Percentiles rank a stretch among this genome's conserved stretches.
Conservation (phyloP, 176 grass and related monocot genomes). For the Zoysia pacifica region DNA sequence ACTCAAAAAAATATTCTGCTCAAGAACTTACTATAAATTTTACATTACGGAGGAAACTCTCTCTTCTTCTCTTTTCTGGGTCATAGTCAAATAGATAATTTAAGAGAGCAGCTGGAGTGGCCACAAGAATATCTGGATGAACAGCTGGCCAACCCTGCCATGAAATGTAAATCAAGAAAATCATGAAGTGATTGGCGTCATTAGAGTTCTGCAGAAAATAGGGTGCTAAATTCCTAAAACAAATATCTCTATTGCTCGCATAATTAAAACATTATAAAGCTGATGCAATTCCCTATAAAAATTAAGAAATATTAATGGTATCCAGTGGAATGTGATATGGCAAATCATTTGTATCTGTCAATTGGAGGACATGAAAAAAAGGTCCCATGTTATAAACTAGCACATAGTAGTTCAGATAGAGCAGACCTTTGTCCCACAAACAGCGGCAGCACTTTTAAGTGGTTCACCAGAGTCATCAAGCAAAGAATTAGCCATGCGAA, state of each 20-base stretch:
- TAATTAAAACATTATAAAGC: not conserved
- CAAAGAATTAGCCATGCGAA: constrained; percentile 76
- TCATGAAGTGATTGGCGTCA: not conserved
- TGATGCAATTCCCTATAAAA: not conserved
- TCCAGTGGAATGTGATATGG: constrained; percentile 6
- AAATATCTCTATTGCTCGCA: constrained; percentile 10
- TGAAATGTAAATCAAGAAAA: constrained; percentile 30
- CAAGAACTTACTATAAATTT: constrained; percentile 78
- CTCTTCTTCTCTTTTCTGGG: constrained; percentile 70
- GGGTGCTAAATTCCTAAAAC: constrained; percentile 14
- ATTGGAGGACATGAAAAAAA: constrained; percentile 3
- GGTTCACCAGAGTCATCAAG: constrained; percentile 68
- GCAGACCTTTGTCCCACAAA: constrained; percentile 86
- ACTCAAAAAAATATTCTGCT: constrained; percentile 3
- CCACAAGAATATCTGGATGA: constrained; percentile 83
- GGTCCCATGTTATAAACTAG: constrained; percentile 24
- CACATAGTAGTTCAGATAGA: constrained; percentile 12
- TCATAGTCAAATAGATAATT: constrained; percentile 94
- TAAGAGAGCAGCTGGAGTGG: constrained; percentile 90
- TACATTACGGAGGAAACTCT: constrained; percentile 62
- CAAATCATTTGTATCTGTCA: not conserved
- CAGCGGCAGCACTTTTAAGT: constrained; percentile 66
- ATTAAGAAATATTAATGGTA: constrained; percentile 5
- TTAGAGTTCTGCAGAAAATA: constrained; percentile 21
- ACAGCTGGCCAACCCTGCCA: constrained; percentile 79